Base-by-base conservation (phyloP, 495 filamentous ascomycete species). In the Arthonia radiata region DNA sequence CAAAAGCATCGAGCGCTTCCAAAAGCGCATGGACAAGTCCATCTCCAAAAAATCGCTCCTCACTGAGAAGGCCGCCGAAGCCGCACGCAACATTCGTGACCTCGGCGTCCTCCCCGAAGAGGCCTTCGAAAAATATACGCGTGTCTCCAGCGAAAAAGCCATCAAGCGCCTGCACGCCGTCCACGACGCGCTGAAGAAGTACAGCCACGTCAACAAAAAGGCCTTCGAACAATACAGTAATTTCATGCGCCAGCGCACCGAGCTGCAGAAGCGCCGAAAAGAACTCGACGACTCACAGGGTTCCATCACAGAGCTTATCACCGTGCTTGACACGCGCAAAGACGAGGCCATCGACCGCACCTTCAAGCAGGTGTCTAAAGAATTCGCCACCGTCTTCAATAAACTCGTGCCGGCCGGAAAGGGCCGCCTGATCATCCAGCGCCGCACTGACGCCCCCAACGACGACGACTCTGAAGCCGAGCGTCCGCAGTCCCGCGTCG, bases 221-320 rank as follows among this genome's bases (percentile, higher is more conserved):
- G 86, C 86, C 0, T 90, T 93, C 35, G 89, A 99, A 47, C 86
- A 99, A 47, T 94, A 93, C 57, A 83, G 80, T 50, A 89, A 67
- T 48, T 94, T 94, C 49, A 93, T 83, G 12, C 73, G 68, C 30
- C 79, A 93, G 45, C 71, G 83, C 4, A 78, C 90, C 25, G 67
- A 64, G 3, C 57, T 99, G 5, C 70, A 69, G 0, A 71, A 72
- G 34, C 72, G 86, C 25, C 61, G 81, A 11, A 60, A 67, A 33
- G 86, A 94, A 45, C 64, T 99, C 14, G 78, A 89, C 33, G 64
- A 61, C 2, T 75, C 68, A 4, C 79, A 89, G 33, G 56, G 53
- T 16, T 77, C 74, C 2, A 99, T 99, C 39, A 68, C 81, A 39
- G 78, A 89, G 29, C 64, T 99, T 15, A 89, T 99, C 39, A 60